Evolutionary conservation across 116 monocot species (phyloP), one percentile per base, ranked within the genome.

Genomic region (Thalassia testudinum): DNA sequence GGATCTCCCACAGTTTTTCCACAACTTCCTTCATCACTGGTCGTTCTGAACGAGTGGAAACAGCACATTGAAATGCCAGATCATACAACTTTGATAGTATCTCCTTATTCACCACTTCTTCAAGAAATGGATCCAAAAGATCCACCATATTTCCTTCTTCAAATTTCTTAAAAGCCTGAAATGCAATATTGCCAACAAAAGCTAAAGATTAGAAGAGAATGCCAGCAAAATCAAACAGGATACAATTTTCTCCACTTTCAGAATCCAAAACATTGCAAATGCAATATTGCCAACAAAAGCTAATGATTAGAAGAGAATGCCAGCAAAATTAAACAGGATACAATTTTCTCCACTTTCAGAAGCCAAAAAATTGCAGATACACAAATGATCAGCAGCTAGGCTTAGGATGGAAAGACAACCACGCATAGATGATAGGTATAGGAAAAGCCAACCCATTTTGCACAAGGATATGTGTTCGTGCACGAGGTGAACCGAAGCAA

Each of bases 21-120:
- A 50, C 79, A n/a, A 86, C 91, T 70, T 79, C 73, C 37, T 91
- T 79, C 91, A 91, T 91, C 18, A 56, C 53, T 15, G 91, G 91
- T 18, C 91, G 75, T 23, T 81, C 77, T 3, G 26, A 42, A 30
- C 91, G 78, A 12, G 82, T 91, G 5, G 91, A 82, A 21, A 86
- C 85, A 30, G 86, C 91, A 60, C 91, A 91, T 38, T 86, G 71
- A 49, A 91, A 91, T 38, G 91, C 72, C 58, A 91, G 61, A 56
- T 43, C 52, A 8, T 86, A 67, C 58, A 91, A 37, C 52, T 60
- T 74, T 16, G 17, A 38, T 24, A 82, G 43, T 17, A 91, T 70
- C 26, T 78, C 74, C 10, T 51, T 63, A 13, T 82, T 65, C 4
- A 82, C 63, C 18, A 13, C 58, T 61, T 82, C 91, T 50, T 74